These are phyloP conservation scores for Mucor piriformis DNA, from an alignment of 371 early-diverging fungal species.

Conservation along the genomic window DNA sequence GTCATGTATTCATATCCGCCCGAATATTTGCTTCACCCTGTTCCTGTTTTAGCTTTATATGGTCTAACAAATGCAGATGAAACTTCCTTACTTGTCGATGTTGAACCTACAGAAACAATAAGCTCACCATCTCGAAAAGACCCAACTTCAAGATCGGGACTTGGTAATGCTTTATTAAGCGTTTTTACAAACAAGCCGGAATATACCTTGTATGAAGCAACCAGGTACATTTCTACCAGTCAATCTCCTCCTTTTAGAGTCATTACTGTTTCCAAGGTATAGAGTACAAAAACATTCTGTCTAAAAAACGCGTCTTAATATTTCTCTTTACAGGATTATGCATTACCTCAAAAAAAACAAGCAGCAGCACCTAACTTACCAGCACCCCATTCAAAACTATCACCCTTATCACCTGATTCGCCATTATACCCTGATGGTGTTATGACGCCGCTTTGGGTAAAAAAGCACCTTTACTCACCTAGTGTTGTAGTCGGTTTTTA, in stretches of 20 bases:
- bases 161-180: conserved; percentile 11
- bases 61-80: conserved; percentile 52
- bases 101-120: conserved; percentile 10
- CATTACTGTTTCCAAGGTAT: conserved; percentile 46
- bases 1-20: conserved; percentile 54
- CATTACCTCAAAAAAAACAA: conserved; percentile 38
- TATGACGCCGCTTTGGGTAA: conserved; percentile 74
- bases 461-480: conserved; percentile 67
- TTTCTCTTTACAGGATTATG: conserved; percentile 29
- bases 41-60: conserved; percentile 69
- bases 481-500: conserved; percentile 73
- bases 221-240: conserved; percentile 19
- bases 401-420: conserved; percentile 71
- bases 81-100: conserved; percentile 18
- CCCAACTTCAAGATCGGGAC: conserved; percentile 17
- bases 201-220: conserved; percentile 42
- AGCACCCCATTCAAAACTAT: conserved; percentile 58
- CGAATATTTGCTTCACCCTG: conserved; percentile 73
- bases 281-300: no score
- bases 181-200: conserved; percentile 33
- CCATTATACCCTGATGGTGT: conserved; percentile 84
- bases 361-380: conserved; percentile 41
- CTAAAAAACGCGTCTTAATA: background rate
- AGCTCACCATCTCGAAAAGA: conserved; percentile 3
- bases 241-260: conserved; percentile 38